Evolutionary conservation across 176 grass and related monocot species (phyloP), one percentile per base, ranked within the genome.

Genomic region (Triticum dicoccoides): DNA sequence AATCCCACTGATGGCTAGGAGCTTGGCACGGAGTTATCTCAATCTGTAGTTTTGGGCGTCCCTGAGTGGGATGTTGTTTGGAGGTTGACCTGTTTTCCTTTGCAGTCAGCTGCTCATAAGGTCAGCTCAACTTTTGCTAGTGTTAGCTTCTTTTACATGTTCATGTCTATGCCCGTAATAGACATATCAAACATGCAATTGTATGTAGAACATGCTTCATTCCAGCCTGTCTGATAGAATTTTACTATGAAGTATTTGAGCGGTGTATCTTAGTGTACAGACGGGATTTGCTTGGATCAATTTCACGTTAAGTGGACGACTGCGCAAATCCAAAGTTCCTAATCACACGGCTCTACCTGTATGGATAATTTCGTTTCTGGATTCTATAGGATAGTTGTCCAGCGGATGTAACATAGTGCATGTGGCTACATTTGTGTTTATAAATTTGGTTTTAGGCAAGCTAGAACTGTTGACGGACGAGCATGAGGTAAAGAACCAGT

Each of bases 1-100:
- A 96, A 67, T 82, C 79, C 27, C 58, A 3, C 32, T 95, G 82
- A 87, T 54, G 12, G 11, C 67, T 35, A 51, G 49, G 37, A 84
- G 35, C 74, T 65, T 61, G 37, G 29, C 3, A 45, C 25, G 44
- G 3, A 54, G 51, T 54, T 54, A 54, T 54, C 15, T 54, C 15
- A 6, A 13, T 62, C 14, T 10, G 33, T 45, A n/a, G 3, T 69
- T 69, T 67, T 79, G 9, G 15, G 9, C 24, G 56, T 38, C 33
- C 4, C 51, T 83, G 11, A 44, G 35, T 68, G 63, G 24, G 84
- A 37, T 1, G 8, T 58, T 61, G 33, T 41, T 78, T 9, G 8
- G 74, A 69, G 20, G 12, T 64, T 68, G n/a, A 18, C 42, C 18
- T 38, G 21, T 85, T 85, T 78, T 39, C 62, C 8, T 66, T 63